Evolutionary conservation across 2,329 filamentous ascomycete genomes (phyloP).

Genomic region (Ophiocordyceps australis): DNA sequence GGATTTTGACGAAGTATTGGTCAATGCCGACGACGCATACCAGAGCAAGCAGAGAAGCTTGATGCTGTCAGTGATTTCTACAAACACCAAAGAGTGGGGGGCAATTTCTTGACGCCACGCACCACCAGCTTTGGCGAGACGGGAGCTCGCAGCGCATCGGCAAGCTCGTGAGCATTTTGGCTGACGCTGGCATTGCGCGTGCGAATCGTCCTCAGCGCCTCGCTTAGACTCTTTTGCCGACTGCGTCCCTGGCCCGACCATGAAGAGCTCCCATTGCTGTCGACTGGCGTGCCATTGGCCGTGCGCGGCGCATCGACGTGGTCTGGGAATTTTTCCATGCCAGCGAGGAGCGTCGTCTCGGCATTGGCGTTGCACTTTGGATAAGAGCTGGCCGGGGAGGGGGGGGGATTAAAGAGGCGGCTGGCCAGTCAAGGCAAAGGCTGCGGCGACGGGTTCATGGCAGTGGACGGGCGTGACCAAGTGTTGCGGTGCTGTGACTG

Average conservation of each 20-base stretch:
- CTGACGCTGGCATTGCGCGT: constrained; percentile 70
- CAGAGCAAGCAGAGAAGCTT: constrained; percentile 75
- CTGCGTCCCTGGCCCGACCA: constrained; percentile 32
- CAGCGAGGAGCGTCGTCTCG: not conserved
- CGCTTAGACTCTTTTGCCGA: constrained; percentile 72
- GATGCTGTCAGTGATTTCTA: constrained; percentile 2
- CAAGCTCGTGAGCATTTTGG: constrained; percentile 86
- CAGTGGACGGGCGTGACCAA: too few species aligned
- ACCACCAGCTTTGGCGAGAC: constrained; percentile 80
- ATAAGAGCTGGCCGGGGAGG: too few species aligned
- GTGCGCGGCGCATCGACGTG: constrained; percentile 21
- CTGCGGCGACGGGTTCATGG: too few species aligned
- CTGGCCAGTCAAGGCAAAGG: too few species aligned
- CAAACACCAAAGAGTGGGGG: not conserved
- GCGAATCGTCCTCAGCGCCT: constrained; percentile 73
- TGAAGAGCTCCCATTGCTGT: constrained; percentile 8
- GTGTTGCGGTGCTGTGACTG: too few species aligned
- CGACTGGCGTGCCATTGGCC: not conserved
- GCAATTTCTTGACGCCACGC: constrained; percentile 12
- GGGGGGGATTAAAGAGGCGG: too few species aligned
- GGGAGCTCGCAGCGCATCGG: constrained; percentile 76
- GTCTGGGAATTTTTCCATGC: constrained; percentile 41
- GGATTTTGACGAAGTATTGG: constrained; percentile 94
- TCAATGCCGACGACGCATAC: constrained; percentile 91
- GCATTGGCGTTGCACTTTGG: not conserved